Conservation (phyloP, 768 basidiomycete genomes). For the Pholiota microspora region DNA sequence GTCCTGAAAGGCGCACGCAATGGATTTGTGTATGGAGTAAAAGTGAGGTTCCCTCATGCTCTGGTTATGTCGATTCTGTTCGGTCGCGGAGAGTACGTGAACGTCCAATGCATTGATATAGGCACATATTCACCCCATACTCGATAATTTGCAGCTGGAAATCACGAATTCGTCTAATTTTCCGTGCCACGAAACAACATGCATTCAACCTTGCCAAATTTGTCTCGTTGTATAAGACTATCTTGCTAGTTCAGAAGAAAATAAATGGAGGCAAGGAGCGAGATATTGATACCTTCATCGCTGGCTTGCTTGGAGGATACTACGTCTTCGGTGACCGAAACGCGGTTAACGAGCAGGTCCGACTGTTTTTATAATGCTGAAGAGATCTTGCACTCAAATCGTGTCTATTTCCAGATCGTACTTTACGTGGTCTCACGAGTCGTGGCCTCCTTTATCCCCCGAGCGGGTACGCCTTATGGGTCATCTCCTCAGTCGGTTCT, state of each 20-base stretch:
- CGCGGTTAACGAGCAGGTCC: slow-evolving; percentile 89
- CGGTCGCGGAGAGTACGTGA: slow-evolving; percentile 82
- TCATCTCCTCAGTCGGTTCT: slow-evolving; percentile 38
- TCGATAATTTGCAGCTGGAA: slow-evolving; percentile 57
- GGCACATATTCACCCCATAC: slow-evolving; percentile 9
- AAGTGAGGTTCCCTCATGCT: slow-evolving; percentile 94
- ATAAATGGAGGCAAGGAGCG: slow-evolving; percentile 81
- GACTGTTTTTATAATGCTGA: slow-evolving; percentile 16
- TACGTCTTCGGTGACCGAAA: slow-evolving; percentile 83
- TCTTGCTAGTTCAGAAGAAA: slow-evolving; percentile 81
- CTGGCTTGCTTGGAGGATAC: slow-evolving; percentile 91
- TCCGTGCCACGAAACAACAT: slow-evolving; percentile 85
- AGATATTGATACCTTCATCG: slow-evolving; percentile 82
- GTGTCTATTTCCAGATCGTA: slow-evolving; percentile 65
- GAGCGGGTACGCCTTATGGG: slow-evolving; percentile 58
- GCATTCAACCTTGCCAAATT: slow-evolving; percentile 92
- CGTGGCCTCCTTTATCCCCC: slow-evolving; percentile 87
- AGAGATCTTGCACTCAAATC: background rate
- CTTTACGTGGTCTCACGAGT: slow-evolving; percentile 94
- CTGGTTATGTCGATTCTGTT: slow-evolving; percentile 95
- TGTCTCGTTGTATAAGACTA: slow-evolving; percentile 88
- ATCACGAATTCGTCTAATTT: slow-evolving; percentile 65
- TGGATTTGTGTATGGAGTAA: slow-evolving; percentile 87
- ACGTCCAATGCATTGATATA: slow-evolving; percentile 4
- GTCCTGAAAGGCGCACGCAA: slow-evolving; percentile 94